Evolutionary conservation across 495 filamentous ascomycete genomes (phyloP).

Genomic region (Annulohypoxylon nitens): DNA sequence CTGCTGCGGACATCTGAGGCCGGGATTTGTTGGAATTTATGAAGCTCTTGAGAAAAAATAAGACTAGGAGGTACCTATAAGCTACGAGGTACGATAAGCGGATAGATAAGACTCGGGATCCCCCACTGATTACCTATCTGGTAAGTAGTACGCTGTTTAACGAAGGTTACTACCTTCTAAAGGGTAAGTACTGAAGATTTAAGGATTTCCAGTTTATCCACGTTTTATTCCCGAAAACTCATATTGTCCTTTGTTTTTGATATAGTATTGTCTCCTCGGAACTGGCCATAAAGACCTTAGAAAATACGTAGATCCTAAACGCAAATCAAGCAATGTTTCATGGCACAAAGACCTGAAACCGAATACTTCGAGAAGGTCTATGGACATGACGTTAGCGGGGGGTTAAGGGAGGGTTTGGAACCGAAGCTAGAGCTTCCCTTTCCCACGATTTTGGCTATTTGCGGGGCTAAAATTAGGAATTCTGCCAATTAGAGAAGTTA

Average conservation of each 20-base stretch:
- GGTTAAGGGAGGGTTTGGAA: background rate
- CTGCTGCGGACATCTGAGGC: constrained; percentile 63
- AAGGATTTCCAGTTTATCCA: background rate
- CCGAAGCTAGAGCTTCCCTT: constrained; percentile 22
- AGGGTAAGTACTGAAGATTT: too few relatives aligned
- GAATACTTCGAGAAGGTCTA: constrained; percentile 10
- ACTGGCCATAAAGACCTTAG: background rate
- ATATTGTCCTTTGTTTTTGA: background rate
- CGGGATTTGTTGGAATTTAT: constrained; percentile 28
- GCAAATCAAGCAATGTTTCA: constrained; percentile 13
- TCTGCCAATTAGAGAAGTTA: constrained; percentile 16
- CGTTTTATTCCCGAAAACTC: background rate
- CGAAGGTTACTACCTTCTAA: too few relatives aligned
- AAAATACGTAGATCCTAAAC: background rate
- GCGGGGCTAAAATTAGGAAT: constrained; percentile 13
- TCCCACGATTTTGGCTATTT: constrained; percentile 11
- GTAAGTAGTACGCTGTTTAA: too few relatives aligned
- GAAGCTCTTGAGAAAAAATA: constrained; percentile 18
- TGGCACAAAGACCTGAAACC: constrained; percentile 2
- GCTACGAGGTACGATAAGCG: constrained; percentile 5
- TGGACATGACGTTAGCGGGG: constrained; percentile 38
- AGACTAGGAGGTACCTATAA: background rate
- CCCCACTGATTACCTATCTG: constrained; percentile 8
- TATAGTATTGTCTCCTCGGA: background rate
- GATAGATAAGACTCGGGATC: background rate